Conservation (phyloP, 768 basidiomycete species). For the Naganishia kalamii region DNA sequence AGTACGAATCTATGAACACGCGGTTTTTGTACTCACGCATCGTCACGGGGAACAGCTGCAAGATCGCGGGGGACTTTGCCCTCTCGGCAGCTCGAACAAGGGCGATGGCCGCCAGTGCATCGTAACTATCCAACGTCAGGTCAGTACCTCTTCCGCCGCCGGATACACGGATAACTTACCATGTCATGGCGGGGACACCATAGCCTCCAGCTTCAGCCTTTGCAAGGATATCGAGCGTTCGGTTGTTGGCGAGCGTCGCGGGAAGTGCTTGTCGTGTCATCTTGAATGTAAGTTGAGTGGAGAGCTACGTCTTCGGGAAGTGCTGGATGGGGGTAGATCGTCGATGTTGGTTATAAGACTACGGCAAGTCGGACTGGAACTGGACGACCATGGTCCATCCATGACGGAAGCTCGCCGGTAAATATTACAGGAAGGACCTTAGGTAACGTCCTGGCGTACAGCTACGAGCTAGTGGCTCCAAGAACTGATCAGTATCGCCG, state of each 20-base stretch:
- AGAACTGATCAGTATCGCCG: too few species aligned
- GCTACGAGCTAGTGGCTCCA: too few species aligned
- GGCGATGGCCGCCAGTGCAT: conserved; percentile 38
- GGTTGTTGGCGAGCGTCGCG: conserved; percentile 26
- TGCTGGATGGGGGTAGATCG: too few species aligned
- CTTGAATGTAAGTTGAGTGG: neutral
- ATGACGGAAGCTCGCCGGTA: too few species aligned
- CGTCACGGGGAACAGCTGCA: conserved; percentile 31
- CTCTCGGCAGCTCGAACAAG: conserved; percentile 45
- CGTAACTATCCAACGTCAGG: conserved; percentile 30
- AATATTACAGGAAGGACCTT: too few species aligned
- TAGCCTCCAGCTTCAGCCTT: conserved; percentile 44
- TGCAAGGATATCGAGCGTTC: conserved; percentile 42
- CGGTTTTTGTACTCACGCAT: conserved; percentile 1
- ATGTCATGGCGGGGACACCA: conserved; percentile 26
- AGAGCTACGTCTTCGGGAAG: too few species aligned
- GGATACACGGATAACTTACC: neutral
- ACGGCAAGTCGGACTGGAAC: too few species aligned
- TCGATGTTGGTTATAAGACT: too few species aligned
- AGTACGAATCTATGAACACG: neutral
- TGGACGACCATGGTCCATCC: too few species aligned
- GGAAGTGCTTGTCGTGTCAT: conserved; percentile 2
- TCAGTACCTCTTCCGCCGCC: neutral
- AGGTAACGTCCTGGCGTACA: too few species aligned
- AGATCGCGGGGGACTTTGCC: conserved; percentile 42